Evolutionary conservation across 306 rosid species (phyloP).

Genomic region (Notholithocarpus densiflorus): DNA sequence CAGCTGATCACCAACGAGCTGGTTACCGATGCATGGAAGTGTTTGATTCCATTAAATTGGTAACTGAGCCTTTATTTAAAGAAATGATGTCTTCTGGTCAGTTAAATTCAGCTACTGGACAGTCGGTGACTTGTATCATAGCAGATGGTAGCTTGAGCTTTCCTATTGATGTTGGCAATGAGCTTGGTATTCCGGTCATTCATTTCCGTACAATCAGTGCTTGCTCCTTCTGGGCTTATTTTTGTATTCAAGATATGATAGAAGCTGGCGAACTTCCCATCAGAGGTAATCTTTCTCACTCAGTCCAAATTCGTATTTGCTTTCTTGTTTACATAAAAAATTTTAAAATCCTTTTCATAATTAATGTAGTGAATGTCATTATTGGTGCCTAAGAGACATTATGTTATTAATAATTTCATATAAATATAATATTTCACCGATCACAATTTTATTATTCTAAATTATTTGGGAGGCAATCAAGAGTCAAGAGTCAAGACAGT

Average conservation of each 20-base stretch:
- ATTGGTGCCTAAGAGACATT: no score
- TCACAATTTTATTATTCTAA: no score
- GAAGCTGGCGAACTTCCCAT: slow-evolving; percentile 42
- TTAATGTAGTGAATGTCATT: no score
- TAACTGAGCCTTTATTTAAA: slow-evolving; percentile 27
- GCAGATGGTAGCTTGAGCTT: slow-evolving; percentile 42
- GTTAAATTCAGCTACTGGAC: background rate
- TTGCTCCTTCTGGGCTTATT: slow-evolving; percentile 41
- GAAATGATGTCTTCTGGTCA: slow-evolving; percentile 7
- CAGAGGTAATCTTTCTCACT: slow-evolving; percentile 20
- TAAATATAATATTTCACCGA: no score
- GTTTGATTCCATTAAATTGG: background rate
- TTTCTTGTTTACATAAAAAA: no score
- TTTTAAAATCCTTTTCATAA: no score
- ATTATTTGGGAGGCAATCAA: no score
- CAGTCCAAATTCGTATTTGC: background rate
- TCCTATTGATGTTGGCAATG: slow-evolving; percentile 22
- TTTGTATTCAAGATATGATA: slow-evolving; percentile 26
- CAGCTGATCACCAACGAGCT: background rate
- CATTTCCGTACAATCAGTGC: slow-evolving; percentile 43
- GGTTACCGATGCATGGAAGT: background rate
- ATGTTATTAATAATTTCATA: no score
- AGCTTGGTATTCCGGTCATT: slow-evolving; percentile 30
- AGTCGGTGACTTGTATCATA: slow-evolving; percentile 27
- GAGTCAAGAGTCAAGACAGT: no score